phyloP scores from a whole-genome alignment of 2,329 filamentous ascomycete species.

The Alternaria brassicae region DNA sequence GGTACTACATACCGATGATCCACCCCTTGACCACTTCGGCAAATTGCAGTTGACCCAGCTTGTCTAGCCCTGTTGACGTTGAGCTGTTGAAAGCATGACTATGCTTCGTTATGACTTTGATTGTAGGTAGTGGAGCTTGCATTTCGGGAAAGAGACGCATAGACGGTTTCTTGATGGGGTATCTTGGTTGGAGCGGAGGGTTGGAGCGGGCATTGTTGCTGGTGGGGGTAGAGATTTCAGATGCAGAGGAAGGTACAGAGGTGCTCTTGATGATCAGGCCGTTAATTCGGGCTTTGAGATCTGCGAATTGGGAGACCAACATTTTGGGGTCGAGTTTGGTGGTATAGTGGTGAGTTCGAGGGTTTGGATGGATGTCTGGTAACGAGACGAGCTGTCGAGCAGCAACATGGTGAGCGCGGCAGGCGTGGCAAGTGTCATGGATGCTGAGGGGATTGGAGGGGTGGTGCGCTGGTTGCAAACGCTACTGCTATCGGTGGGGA shows the following conservation, averaged over 20 bases:
- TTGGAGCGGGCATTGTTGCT: not conserved
- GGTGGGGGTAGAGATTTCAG: not conserved
- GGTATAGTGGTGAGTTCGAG: not conserved
- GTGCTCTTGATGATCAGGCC: not conserved
- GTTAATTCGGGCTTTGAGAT: not conserved
- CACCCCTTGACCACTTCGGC: not conserved
- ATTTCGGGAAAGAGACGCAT: not conserved
- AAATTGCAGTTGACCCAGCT: conserved; percentile 12
- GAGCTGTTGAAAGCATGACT: conserved; percentile 8
- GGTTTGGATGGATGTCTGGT: not conserved
- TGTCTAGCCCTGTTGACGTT: conserved; percentile 4
- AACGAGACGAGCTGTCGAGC: not conserved
- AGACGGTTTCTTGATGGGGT: not conserved
- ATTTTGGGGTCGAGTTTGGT: not conserved
- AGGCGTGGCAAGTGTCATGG: not conserved
- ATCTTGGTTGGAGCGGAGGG: not conserved
- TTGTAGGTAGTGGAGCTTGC: not conserved
- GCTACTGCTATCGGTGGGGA: not conserved
- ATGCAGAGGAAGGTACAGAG: not conserved
- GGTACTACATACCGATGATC: conserved; percentile 3
- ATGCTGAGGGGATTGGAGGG: not conserved
- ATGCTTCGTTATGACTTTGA: not conserved
- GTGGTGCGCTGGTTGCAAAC: not conserved
- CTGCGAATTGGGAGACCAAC: not conserved
- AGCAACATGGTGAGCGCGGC: not conserved